Conservation (phyloP, 2,329 filamentous ascomycete genomes). For the Paecilomyces variotii region DNA sequence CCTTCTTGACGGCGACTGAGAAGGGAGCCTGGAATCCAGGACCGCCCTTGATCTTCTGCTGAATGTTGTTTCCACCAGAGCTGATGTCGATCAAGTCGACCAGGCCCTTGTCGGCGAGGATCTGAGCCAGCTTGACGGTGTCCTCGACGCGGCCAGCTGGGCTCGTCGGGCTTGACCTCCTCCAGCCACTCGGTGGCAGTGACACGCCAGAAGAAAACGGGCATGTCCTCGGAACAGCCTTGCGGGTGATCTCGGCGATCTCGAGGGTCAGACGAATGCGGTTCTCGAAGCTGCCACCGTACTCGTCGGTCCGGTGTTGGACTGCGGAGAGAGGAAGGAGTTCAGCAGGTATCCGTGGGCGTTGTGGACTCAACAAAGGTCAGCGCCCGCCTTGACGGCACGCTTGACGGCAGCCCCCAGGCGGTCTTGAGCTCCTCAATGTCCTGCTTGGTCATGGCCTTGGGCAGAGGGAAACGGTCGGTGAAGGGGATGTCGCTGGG, state of each 20-base stretch:
- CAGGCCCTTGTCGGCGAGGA: constrained; percentile 59
- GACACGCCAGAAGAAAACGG: constrained; percentile 64
- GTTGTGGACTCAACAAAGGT: constrained; percentile 72
- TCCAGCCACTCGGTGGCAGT: constrained; percentile 72
- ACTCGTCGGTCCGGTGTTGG: constrained; percentile 59
- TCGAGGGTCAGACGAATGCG: constrained; percentile 61
- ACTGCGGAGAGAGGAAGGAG: constrained; percentile 59
- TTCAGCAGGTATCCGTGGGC: constrained; percentile 73
- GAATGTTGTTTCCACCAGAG: constrained; percentile 60
- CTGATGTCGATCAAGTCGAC: constrained; percentile 80
- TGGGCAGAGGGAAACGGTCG: constrained; percentile 53
- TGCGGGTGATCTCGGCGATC: constrained; percentile 54
- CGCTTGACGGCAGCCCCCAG: constrained; percentile 52
- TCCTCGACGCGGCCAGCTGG: constrained; percentile 63
- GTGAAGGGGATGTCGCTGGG: constrained; percentile 57
- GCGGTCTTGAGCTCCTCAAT: constrained; percentile 58
- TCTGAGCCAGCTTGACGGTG: constrained; percentile 53
- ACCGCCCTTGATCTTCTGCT: constrained; percentile 36
- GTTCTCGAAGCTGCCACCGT: constrained; percentile 51
- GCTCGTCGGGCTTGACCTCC: constrained; percentile 43
- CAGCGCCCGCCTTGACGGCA: constrained; percentile 62
- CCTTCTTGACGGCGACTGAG: constrained; percentile 62
- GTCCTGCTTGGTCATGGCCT: constrained; percentile 59
- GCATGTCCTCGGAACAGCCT: constrained; percentile 57
- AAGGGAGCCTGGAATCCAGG: constrained; percentile 69